Evolutionary conservation across 331 rosid genomes (phyloP), one percentile per base, ranked within the genome.

Genomic region (Quercus phellos): DNA sequence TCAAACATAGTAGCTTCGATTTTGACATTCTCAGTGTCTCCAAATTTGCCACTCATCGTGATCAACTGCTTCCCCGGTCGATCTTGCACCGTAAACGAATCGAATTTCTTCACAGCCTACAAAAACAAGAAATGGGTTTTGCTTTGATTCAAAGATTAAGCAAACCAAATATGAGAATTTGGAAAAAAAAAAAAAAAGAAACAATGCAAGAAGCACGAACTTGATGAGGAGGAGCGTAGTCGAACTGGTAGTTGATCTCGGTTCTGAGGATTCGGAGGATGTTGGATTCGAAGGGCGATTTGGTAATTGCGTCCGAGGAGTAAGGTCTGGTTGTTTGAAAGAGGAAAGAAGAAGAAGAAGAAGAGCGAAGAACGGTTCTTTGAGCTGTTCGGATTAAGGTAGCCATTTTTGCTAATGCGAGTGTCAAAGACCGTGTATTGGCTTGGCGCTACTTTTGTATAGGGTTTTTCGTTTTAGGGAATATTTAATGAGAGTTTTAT

Each of bases 1-100:
- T 94, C 97, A 79, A 90, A 94, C 96, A 92, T 89, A 16, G 97
- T 90, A 51, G 89, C 97, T 67, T 90, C 90, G 63, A 94, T 85
- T 78, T 81, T 90, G 51, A 94, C 74, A 51, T 87, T 89, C 79
- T 94, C 98, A 59, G n/a, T 38, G 22, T 86, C 91, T 67, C 87
- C 90, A 72, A 82, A 90, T 67, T 32, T 90, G 16, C 97, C 76
- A 63, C 67, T 89, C 82, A 92, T 55, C 6, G 83, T 88, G 55
- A 94, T 87, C 85, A 87, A 90, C 79, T 86, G 91, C 86, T 89
- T 91, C 0, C 95, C 91, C 2, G 84, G 89, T 43, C 90, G 87
- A 78, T 90, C 97, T 78, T 92, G 86, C 73, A 94, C 87, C 22
- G 71, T 35, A 82, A 92, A 92, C 6, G 90, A 90, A 51, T 85